phyloP scores from a whole-genome alignment of 202 grass and related monocot species.

The Setaria viridis region DNA sequence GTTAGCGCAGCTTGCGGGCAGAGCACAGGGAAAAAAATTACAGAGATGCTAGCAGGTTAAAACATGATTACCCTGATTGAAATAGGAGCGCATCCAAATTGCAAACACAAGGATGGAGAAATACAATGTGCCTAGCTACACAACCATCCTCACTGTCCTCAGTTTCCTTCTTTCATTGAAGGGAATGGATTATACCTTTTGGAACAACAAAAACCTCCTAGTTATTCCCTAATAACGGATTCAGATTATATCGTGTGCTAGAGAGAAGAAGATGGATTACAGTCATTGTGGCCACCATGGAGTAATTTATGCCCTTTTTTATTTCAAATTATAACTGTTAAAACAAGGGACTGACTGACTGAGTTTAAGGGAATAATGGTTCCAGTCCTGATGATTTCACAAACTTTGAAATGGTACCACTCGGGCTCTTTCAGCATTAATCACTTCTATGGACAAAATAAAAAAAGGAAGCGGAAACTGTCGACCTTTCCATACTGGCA shows the following conservation, averaged over 20 bases:
- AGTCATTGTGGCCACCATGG: background rate
- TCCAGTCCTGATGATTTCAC: too few relatives aligned
- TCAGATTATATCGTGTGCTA: background rate
- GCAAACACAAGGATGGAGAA: background rate
- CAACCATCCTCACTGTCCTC: background rate
- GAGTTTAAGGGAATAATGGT: too few relatives aligned
- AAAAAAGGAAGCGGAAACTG: too few relatives aligned
- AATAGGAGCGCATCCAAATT: background rate
- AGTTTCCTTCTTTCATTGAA: background rate
- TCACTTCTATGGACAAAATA: too few relatives aligned
- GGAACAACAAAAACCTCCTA: too few relatives aligned
- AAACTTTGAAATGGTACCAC: background rate
- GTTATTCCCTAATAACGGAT: background rate
- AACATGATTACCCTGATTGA: too few relatives aligned
- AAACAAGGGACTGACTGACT: too few relatives aligned
- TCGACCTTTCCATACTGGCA: too few relatives aligned
- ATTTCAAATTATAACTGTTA: background rate
- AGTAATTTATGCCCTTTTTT: background rate
- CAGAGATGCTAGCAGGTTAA: background rate
- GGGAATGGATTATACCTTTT: too few relatives aligned
- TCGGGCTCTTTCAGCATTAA: too few relatives aligned
- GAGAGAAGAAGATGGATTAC: background rate
- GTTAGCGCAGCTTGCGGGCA: slow-evolving; percentile 29
- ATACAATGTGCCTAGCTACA: background rate
- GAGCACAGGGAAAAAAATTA: background rate